Evolutionary conservation across 192 early-diverging fungal species (phyloP).

Genomic region (Backusella parvicylindrica): DNA sequence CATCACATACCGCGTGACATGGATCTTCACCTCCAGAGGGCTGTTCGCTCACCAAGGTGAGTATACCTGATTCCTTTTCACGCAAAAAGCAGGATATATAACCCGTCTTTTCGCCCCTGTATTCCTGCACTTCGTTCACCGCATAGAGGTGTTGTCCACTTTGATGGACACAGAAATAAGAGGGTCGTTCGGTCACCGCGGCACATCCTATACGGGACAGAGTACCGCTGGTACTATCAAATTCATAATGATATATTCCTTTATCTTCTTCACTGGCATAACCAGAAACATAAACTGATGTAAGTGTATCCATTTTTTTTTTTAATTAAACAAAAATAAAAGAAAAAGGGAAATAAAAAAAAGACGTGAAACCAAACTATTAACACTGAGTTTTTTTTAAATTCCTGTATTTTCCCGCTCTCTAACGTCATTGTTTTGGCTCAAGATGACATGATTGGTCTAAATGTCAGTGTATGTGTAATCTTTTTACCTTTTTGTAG

Average conservation of each 20-base stretch:
- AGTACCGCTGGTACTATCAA: constrained; percentile 17
- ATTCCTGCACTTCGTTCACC: constrained; percentile 22
- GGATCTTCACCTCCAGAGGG: constrained; percentile 25
- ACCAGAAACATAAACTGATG: constrained; percentile 28
- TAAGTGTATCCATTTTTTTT: not conserved
- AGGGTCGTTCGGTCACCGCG: constrained; percentile 8
- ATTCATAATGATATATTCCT: constrained; percentile 31
- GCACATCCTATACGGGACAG: constrained; percentile 7
- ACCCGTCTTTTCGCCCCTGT: constrained; percentile 6
- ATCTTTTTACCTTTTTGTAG: not conserved
- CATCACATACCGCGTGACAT: constrained; percentile 25
- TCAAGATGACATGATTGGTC: not conserved
- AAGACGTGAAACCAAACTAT: not conserved
- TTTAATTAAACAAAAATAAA: not conserved
- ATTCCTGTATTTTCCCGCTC: not conserved
- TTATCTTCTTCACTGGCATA: constrained; percentile 19
- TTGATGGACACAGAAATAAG: constrained; percentile 19
- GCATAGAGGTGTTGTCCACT: constrained; percentile 8
- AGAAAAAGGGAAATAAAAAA: constrained; percentile 9
- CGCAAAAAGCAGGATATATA: constrained; percentile 23
- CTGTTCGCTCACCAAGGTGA: constrained; percentile 18
- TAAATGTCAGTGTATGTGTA: not conserved
- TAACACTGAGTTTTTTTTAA: not conserved
- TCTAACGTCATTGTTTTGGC: not conserved
- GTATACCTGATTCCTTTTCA: not conserved